These are phyloP conservation scores for Talaromyces sp. DNA, from an alignment of 2,329 filamentous ascomycete species.

Conservation along the genomic window DNA sequence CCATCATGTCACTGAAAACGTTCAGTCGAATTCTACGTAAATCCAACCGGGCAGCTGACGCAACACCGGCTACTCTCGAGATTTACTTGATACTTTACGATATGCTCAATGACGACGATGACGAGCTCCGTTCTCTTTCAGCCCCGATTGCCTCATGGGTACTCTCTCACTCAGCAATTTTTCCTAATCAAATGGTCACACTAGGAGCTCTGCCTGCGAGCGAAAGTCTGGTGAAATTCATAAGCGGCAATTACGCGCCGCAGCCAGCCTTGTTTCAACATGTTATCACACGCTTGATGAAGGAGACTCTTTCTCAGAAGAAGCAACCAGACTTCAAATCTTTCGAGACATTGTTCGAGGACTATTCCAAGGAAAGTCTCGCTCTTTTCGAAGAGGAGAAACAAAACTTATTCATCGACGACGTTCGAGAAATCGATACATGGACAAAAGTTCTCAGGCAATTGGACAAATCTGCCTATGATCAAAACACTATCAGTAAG, in stretches of 20 bases:
- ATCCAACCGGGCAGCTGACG: constrained; percentile 22
- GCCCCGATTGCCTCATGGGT: constrained; percentile 41
- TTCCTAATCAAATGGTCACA: constrained; percentile 28
- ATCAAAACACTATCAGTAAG: constrained; percentile 22
- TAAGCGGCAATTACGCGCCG: constrained; percentile 33
- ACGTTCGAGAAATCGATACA: constrained; percentile 67
- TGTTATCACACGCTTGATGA: constrained; percentile 39
- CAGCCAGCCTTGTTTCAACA: constrained; percentile 35
- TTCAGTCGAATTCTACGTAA: constrained; percentile 44
- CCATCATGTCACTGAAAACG: constrained; percentile 32
- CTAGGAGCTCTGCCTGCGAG: constrained; percentile 51
- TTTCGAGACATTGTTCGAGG: constrained; percentile 31
- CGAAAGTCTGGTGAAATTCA: constrained; percentile 36
- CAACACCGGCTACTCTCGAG: constrained; percentile 46
- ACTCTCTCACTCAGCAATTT: constrained; percentile 34
- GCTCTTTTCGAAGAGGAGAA: constrained; percentile 81
- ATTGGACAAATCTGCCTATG: constrained; percentile 27
- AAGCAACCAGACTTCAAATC: constrained; percentile 19
- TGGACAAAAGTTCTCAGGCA: constrained; percentile 59
- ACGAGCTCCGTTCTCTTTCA: constrained; percentile 72
- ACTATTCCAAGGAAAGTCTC: constrained; percentile 37
- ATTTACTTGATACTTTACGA: constrained; percentile 68
- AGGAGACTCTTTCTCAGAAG: constrained; percentile 11
- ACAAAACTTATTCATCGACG: constrained; percentile 90
- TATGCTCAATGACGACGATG: constrained; percentile 82